Conservation (phyloP, 2,329 filamentous ascomycete genomes). For the Neofusicoccum cordaticola region DNA sequence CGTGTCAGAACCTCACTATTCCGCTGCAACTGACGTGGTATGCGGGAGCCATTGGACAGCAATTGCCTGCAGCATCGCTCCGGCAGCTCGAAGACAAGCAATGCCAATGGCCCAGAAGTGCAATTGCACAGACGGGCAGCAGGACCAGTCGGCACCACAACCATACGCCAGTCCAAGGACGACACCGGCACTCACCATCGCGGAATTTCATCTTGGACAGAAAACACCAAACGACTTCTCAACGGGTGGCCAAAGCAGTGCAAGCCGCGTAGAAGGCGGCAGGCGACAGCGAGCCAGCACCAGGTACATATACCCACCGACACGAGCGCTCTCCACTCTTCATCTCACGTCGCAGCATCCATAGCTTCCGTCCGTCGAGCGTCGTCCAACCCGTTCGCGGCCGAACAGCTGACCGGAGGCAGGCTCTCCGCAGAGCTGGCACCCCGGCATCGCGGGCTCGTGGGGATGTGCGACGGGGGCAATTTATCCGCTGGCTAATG, state of each 20-base stretch:
- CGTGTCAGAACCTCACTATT: background rate
- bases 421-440: background rate
- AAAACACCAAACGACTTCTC: background rate
- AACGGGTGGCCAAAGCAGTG: background rate
- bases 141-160: too few relatives aligned
- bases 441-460: background rate
- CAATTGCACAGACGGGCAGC: background rate
- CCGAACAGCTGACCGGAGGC: background rate
- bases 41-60: too few relatives aligned
- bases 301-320: too few relatives aligned
- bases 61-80: too few relatives aligned
- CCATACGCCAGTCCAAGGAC: too few relatives aligned
- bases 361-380: background rate
- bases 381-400: background rate
- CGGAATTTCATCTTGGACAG: conserved; percentile 55
- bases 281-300: too few relatives aligned
- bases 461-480: background rate
- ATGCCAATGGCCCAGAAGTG: background rate
- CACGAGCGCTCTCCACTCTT: too few relatives aligned
- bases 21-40: background rate
- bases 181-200: conserved; percentile 43
- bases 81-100: too few relatives aligned
- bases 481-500: background rate
- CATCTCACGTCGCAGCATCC: background rate
- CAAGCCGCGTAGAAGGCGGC: too few relatives aligned